Percentiles rank a stretch among this genome's conserved stretches.
phyloP scores from a whole-genome alignment of 192 early-diverging fungal genomes.

The Borealophlyctis nickersoniae region DNA sequence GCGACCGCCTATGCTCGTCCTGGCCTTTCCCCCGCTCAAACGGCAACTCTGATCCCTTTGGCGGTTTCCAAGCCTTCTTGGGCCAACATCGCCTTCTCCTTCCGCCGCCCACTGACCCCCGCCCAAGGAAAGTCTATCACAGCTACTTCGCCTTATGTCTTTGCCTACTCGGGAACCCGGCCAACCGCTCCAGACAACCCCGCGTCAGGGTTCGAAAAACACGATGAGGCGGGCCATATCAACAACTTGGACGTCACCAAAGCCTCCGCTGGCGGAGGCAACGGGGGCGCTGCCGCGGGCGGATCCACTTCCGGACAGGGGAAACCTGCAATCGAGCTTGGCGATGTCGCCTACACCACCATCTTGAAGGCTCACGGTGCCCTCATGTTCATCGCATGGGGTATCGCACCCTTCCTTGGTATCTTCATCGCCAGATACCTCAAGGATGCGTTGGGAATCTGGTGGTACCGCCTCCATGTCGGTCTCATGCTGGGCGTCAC shows the following conservation, averaged over 20 bases:
- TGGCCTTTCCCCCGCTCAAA: conserved; percentile 1
- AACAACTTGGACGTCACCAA: conserved; percentile 10
- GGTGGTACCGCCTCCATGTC: conserved; percentile 45
- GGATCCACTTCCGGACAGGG: not conserved
- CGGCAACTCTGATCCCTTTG: not conserved
- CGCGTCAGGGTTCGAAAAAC: conserved; percentile 8
- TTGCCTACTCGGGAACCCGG: not conserved
- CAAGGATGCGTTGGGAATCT: conserved; percentile 37
- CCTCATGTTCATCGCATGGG: conserved; percentile 50
- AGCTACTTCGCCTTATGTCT: conserved; percentile 15
- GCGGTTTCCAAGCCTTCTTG: not conserved
- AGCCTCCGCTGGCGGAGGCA: conserved; percentile 1
- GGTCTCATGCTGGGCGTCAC: conserved; percentile 19
- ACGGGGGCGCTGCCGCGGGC: not conserved
- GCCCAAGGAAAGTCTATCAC: not conserved
- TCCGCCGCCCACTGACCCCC: conserved; percentile 10
- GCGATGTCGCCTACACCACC: not conserved
- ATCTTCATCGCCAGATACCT: conserved; percentile 46
- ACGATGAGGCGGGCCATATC: conserved; percentile 1
- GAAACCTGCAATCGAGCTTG: not conserved
- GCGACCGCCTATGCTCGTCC: conserved; percentile 22
- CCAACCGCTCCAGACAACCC: conserved; percentile 7
- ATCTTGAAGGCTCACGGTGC: conserved; percentile 35
- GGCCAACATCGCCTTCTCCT: not conserved
- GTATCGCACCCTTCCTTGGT: conserved; percentile 31